Evolutionary conservation across 768 basidiomycete species (phyloP).

Genomic region (Chalciporus piperatus): DNA sequence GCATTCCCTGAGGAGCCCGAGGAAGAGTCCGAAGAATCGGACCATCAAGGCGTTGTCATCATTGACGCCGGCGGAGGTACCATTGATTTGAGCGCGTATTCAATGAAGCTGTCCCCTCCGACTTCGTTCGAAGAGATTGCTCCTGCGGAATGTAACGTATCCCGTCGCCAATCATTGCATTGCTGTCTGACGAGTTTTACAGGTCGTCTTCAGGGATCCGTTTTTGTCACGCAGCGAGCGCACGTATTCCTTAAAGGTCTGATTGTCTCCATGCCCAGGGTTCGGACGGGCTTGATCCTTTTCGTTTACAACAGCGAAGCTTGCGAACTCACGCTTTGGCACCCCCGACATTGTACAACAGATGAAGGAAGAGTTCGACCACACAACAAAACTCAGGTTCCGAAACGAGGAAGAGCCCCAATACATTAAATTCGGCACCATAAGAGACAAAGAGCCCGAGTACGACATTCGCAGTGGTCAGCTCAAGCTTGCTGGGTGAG

Average conservation of each 20-base stretch:
- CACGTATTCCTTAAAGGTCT: constrained; percentile 28
- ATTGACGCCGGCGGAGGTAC: constrained; percentile 46
- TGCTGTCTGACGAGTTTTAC: background rate
- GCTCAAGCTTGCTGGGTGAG: constrained; percentile 36
- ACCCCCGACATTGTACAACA: constrained; percentile 27
- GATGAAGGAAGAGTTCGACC: constrained; percentile 36
- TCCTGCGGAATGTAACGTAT: constrained; percentile 27
- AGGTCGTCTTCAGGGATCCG: constrained; percentile 40
- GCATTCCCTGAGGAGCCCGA: background rate
- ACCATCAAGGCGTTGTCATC: constrained; percentile 36
- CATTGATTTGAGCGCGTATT: constrained; percentile 38
- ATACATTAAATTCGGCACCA: constrained; percentile 39
- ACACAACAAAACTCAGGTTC: constrained; percentile 38
- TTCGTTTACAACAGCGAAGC: constrained; percentile 19
- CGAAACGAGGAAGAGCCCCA: constrained; percentile 32
- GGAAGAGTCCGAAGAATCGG: constrained; percentile 19
- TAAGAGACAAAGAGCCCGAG: constrained; percentile 32
- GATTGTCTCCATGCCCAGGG: background rate
- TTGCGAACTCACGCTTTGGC: constrained; percentile 29
- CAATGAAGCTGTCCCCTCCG: constrained; percentile 18
- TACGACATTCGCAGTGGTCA: constrained; percentile 37
- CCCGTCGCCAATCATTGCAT: background rate
- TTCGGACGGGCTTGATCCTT: background rate
- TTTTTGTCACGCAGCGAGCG: constrained; percentile 33
- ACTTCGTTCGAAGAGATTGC: constrained; percentile 34